These are phyloP conservation scores for Trifolium fragiferum DNA, from an alignment of 306 rosid species.

Conservation along the genomic window DNA sequence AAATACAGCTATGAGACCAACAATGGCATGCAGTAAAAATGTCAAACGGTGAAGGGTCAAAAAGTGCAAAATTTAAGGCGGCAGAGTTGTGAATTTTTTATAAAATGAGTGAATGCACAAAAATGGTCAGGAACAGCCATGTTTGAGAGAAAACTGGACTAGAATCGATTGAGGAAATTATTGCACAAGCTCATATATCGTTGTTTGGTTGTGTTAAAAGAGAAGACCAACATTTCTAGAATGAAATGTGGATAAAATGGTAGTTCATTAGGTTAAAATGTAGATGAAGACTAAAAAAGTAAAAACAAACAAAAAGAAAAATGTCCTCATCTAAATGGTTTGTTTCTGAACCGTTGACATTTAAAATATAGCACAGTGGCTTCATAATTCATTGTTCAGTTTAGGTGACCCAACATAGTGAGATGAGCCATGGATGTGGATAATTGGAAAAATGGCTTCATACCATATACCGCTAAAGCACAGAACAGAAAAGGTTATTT, in stretches of 20 bases:
- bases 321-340: slow-evolving; percentile 8
- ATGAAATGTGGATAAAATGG: background rate
- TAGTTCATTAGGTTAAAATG: background rate
- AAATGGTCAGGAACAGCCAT: too few relatives aligned
- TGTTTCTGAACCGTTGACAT: background rate
- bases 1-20: too few relatives aligned
- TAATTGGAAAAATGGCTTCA: slow-evolving; percentile 8
- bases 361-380: slow-evolving; percentile 14
- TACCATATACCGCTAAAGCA: slow-evolving; percentile 20
- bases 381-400: slow-evolving; percentile 10
- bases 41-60: too few relatives aligned
- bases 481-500: slow-evolving; percentile 33
- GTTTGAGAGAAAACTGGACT: too few relatives aligned
- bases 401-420: slow-evolving; percentile 7
- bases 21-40: too few relatives aligned
- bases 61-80: too few relatives aligned
- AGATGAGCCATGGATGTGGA: background rate
- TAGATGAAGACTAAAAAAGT: background rate
- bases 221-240: background rate
- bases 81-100: too few relatives aligned
- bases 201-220: too few relatives aligned
- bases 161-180: too few relatives aligned
- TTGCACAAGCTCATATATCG: too few relatives aligned
- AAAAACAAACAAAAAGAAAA: background rate
- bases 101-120: too few relatives aligned